Evolutionary conservation across 2,329 filamentous ascomycete genomes (phyloP), one percentile per base, ranked within the genome.

Genomic region (Verticillium zaregamsianum): DNA sequence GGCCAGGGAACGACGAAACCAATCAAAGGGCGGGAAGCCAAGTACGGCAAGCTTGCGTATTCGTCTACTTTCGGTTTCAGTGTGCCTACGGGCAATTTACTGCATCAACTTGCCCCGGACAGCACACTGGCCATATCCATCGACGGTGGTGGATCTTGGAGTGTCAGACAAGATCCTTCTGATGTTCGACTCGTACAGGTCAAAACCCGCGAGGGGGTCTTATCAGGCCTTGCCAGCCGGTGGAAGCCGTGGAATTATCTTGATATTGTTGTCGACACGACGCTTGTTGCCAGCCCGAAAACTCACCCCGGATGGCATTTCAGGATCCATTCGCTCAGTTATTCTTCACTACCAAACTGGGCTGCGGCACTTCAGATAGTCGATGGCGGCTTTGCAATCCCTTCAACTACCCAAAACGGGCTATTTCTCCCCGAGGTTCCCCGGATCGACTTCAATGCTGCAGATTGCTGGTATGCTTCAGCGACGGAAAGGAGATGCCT

Each of bases 31-130:
- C 67, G 66, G 3, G 69, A 77, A 61, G 75, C 77, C 3, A 79
- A 77, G 64, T 76, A 76, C 58, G 67, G 68, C 32, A 76, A 76
- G 66, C 72, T 76, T n/a, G 73, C 72, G 14, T 76, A 78, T 64
- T 78, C 76, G 0, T 78, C 76, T 6, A 61, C 72, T 1, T 77
- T 78, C 49, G 72, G 65, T 0, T 77, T 78, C 61, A 69, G 68
- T 54, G 72, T 75, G 2, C 73, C 73, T 0, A 69, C 66, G 1
- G 72, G 71, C 0, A 39, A 65, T 1, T 65, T 73, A n/a, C 65
- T 75, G 4, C 62, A 69, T 39, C 72, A 67, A 55, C 14, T 67
- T 5, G 65, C 64, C 3, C 63, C 64, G 4, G 66, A 68, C 28
- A 65, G 61, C 57, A 67, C 63, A 2, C 25, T 67, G 5, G 55